phyloP scores from a whole-genome alignment of 345 rosid species.

The Litchi chinensis region DNA sequence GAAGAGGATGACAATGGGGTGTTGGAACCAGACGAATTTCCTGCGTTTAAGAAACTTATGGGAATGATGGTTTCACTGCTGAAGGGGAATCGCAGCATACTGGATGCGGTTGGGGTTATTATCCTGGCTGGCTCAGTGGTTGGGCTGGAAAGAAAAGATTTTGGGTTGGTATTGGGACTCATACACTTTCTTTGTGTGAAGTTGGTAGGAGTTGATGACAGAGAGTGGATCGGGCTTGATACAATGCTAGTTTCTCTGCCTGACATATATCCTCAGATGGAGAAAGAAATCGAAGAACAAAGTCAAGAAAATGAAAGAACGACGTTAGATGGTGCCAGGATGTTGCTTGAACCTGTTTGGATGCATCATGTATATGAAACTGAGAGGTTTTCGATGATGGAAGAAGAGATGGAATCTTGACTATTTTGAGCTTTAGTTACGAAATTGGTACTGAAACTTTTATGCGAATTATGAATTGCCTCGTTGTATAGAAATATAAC shows the following conservation, averaged over 20 bases:
- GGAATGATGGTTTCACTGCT: slow-evolving; percentile 43
- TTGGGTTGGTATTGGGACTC: slow-evolving; percentile 56
- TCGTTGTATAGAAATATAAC: background rate
- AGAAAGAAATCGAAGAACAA: slow-evolving; percentile 59
- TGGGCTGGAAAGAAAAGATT: slow-evolving; percentile 66
- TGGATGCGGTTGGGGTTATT: slow-evolving; percentile 69
- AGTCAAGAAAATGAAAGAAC: slow-evolving; percentile 39
- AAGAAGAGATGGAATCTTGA: slow-evolving; percentile 36
- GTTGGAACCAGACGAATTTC: slow-evolving; percentile 39
- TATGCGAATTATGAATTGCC: background rate
- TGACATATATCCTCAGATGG: slow-evolving; percentile 61
- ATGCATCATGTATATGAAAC: slow-evolving; percentile 79
- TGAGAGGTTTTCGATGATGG: slow-evolving; percentile 56
- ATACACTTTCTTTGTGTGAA: slow-evolving; percentile 57
- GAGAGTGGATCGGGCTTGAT: slow-evolving; percentile 70
- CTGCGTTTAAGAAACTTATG: slow-evolving; percentile 46
- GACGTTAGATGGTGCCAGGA: slow-evolving; percentile 45
- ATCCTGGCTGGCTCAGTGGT: slow-evolving; percentile 49
- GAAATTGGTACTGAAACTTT: background rate
- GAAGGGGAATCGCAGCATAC: slow-evolving; percentile 44
- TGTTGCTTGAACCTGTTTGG: slow-evolving; percentile 86
- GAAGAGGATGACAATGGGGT: slow-evolving; percentile 43
- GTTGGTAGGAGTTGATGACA: slow-evolving; percentile 58
- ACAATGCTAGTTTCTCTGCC: slow-evolving; percentile 66
- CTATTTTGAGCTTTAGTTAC: background rate